These are phyloP conservation scores for Quercus berberidifolia DNA, from an alignment of 306 rosid genomes.

Conservation along the genomic window DNA sequence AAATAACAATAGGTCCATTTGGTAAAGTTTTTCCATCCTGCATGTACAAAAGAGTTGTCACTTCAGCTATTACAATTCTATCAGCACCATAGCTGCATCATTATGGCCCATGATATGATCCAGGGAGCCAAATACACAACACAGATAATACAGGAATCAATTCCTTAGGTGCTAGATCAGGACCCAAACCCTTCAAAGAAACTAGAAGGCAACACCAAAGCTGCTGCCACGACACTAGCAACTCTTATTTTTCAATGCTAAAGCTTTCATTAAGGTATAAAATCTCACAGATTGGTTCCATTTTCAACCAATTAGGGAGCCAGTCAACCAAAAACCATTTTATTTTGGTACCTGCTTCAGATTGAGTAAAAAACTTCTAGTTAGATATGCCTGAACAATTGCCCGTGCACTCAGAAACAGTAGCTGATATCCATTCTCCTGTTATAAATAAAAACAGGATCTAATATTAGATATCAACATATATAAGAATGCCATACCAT, in stretches of 20 bases:
- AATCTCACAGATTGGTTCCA: neutral
- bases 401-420: slow-evolving; percentile 98
- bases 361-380: slow-evolving; percentile 80
- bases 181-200: slow-evolving; percentile 3
- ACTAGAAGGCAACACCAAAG: neutral
- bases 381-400: slow-evolving; percentile 92
- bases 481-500: neutral
- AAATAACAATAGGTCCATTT: slow-evolving; percentile 88
- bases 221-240: neutral
- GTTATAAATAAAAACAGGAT: slow-evolving; percentile 16
- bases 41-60: slow-evolving; percentile 12
- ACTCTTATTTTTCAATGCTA: neutral
- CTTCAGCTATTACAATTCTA: slow-evolving; percentile 16
- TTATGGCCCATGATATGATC: neutral
- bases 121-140: neutral
- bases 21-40: slow-evolving; percentile 97
- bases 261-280: neutral
- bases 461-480: slow-evolving; percentile 10
- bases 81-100: slow-evolving; percentile 1
- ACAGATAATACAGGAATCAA: neutral
- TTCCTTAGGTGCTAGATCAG: slow-evolving; percentile 3
- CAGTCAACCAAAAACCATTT: slow-evolving; percentile 4
- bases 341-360: slow-evolving; percentile 62
- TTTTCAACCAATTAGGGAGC: neutral
- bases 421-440: slow-evolving; percentile 99